These are phyloP conservation scores for Strigomonas culicis DNA, from an alignment of 208 protist genomes.

Conservation along the genomic window DNA sequence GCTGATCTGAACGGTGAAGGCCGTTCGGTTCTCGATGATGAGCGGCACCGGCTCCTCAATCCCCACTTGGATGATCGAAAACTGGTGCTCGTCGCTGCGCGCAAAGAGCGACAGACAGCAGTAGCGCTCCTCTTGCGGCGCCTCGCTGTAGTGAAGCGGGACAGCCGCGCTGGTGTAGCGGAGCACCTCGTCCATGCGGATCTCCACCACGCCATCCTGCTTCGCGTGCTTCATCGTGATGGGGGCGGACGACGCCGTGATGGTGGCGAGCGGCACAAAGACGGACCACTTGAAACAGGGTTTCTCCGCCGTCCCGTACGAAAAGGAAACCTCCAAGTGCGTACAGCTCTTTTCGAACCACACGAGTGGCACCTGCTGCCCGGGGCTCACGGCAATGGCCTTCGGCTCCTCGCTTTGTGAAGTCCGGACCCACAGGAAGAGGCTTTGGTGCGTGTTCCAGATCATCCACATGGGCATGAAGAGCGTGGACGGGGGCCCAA, in stretches of 20 bases:
- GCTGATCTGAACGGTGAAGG: slow-evolving; percentile 24
- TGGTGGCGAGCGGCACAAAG: background rate
- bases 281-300: background rate
- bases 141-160: background rate
- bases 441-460: background rate
- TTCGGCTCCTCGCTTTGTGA: background rate
- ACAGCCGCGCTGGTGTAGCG: background rate
- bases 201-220: background rate
- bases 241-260: background rate
- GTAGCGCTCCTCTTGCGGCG: slow-evolving; percentile 20
- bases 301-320: background rate
- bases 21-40: slow-evolving; percentile 51
- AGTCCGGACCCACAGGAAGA: background rate
- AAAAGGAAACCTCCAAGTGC: background rate
- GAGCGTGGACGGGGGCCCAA: background rate
- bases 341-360: background rate
- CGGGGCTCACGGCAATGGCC: background rate
- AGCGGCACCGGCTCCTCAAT: slow-evolving; percentile 14
- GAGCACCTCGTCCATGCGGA: background rate
- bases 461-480: background rate
- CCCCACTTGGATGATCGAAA: slow-evolving; percentile 17
- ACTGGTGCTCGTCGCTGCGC: slow-evolving; percentile 15
- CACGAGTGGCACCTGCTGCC: background rate
- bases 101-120: slow-evolving; percentile 29
- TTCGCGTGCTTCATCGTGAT: background rate